Base-by-base conservation (phyloP, 352 stramenopile genomes). In the Phytophthora crassamura region DNA sequence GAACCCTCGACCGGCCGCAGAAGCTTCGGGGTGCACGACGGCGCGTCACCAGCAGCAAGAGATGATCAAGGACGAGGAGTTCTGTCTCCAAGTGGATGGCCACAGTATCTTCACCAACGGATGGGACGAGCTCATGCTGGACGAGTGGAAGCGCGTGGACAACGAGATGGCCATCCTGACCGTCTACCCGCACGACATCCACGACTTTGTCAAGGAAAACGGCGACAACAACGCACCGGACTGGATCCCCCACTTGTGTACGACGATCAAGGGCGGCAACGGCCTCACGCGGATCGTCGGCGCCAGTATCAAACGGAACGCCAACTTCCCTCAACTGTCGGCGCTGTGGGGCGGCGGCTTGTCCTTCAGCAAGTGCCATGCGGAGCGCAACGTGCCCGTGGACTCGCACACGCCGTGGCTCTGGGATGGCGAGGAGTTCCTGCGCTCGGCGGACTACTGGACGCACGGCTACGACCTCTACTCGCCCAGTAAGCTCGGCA, bases 61-160 rank as follows among this genome's bases (percentile, higher is more conserved):
- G 46, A 84, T 93, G 14, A 53, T 93, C 6, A 58, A 61, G 25
- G 52, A 88, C 46, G 78, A 93, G 34, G 84, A 90, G 59, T 93
- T 93, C 41, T 93, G 84, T 56, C 72, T 93, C n/a, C 82, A 91
- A 59, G 72, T 93, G 15, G 85, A 93, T 32, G 80, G 78, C 2
- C 85, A 93, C 72, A 89, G 77, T 38, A 89, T 93, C 61, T 93
- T 93, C 54, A 91, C 85, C 9, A 91, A 90, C 57, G 62, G 69
- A 8, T 93, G 85, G 85, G 85, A 93, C 52, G 66, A 82, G 25
- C 69, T 88, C 59, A 55, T 91, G 7, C 25, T 93, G 9, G 57
- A 69, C 25, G 82, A 93, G 34, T 93, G 85, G 85, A 82, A 58
- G 54, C 70, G 74, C 5, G 62, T 89, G 5, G 67, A 78, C 55